A percentile compares a stretch with the other conserved stretches of the same genome.
These are phyloP conservation scores for Gossypium raimondii DNA, from an alignment of 345 rosid genomes.

Conservation along the genomic window DNA sequence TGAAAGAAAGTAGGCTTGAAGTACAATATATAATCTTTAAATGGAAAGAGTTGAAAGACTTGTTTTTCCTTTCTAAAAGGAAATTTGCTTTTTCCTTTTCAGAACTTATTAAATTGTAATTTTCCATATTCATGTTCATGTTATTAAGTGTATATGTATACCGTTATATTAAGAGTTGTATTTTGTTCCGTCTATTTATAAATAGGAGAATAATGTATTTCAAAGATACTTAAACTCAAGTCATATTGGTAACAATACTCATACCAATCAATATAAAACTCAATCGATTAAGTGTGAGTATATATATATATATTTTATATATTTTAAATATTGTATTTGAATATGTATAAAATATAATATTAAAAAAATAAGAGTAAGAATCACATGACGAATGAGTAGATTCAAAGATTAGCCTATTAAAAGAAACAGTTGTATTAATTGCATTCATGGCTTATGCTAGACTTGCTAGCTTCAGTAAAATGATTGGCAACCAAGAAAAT, in stretches of 20 bases:
- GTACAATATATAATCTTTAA: too few relatives aligned
- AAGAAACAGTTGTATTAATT: background rate
- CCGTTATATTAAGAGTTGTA: background rate
- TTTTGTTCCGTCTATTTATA: background rate
- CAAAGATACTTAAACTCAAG: accelerated
- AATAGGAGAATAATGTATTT: too few relatives aligned
- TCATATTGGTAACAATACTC: too few relatives aligned
- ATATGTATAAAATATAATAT: background rate
- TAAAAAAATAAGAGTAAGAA: background rate
- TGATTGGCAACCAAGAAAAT: background rate
- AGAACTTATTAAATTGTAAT: too few relatives aligned
- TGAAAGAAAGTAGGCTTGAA: background rate
- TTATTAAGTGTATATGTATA: background rate
- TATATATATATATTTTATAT: too few relatives aligned
- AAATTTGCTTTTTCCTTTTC: too few relatives aligned
- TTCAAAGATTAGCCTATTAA: background rate
- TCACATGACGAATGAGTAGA: background rate
- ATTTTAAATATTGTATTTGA: background rate
- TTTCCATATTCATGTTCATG: background rate
- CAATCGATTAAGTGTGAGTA: too few relatives aligned
- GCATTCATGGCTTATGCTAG: background rate
- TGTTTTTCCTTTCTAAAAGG: too few relatives aligned
- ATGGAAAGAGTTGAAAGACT: too few relatives aligned
- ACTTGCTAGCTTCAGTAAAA: too few relatives aligned
- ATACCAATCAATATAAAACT: too few relatives aligned